Evolutionary conservation across 352 stramenopile species (phyloP), one percentile per base, ranked within the genome.

Genomic region (Phytopythium mirpurense): DNA sequence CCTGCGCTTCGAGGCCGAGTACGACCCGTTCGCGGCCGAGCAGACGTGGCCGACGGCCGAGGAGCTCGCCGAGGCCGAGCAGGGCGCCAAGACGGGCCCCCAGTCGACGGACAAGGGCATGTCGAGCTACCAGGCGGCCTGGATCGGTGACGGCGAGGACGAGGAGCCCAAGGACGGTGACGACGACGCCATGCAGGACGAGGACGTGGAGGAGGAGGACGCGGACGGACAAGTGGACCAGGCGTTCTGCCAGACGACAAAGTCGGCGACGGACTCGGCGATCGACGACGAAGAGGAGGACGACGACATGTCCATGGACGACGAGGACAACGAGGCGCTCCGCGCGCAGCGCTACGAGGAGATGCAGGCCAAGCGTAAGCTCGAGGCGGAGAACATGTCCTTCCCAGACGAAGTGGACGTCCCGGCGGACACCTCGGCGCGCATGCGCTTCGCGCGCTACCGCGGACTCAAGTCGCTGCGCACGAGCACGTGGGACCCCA

Each of bases 21-120:
- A 96, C 55, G 93, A 99, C 67, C 82, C 83, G 32, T 90, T 99
- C 46, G 93, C 96, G 18, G 96, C 96, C 16, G 97, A 99, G 59
- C 97, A 99, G 75, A 99, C 98, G 54, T 98, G 93, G 93, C 93
- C 93, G 2, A 97, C 91, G 14, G 81, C 98, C 46, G 94, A 99
- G 57, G 96, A 98, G 51, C 88, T 98, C 48, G 91, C 93, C 29
- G 89, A 97, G 36, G 87, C 84, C 11, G 84, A 82, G 59, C 54
- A 66, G 12, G 68, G 81, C 31, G 65, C 70, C 7, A 86, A 96
- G 59, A 75, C 83, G 31, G 68, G 84, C 50, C 78, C 78, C 31
- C 62, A 83, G 56, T 51, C 45, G 9, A 60, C 75, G 51, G 55
- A 44, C 26, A 79, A 83, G 41, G 83, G 83, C 24, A 90, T 87